A percentile compares a stretch with the other conserved stretches of the same genome.
Conservation (phyloP, 73 alveolate genomes). For the Uronychia binucleata region DNA sequence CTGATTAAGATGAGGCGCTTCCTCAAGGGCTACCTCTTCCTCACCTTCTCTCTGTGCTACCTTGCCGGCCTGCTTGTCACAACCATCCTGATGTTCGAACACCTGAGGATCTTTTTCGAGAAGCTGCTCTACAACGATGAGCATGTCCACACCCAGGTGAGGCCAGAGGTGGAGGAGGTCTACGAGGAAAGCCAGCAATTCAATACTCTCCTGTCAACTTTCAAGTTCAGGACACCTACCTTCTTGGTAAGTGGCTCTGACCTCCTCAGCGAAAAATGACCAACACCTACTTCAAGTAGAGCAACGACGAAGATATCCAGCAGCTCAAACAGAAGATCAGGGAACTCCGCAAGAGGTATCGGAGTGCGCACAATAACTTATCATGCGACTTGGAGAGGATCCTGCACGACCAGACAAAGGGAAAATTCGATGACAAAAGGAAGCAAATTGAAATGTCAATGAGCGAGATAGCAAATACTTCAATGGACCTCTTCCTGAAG, state of each 20-base stretch:
- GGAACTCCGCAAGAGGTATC: background rate
- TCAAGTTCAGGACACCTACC: background rate
- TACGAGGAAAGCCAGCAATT: background rate
- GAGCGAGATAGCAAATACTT: background rate
- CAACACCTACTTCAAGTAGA: background rate
- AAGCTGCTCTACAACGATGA: background rate
- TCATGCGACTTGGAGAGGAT: background rate
- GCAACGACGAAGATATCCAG: background rate
- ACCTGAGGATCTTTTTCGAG: background rate
- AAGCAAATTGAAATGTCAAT: too few relatives aligned
- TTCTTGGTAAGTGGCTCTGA: too few relatives aligned
- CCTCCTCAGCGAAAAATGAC: too few relatives aligned
- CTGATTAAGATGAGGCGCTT: background rate
- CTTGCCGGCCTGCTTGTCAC: background rate
- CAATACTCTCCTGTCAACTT: background rate
- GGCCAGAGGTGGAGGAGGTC: background rate
- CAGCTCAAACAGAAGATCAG: background rate
- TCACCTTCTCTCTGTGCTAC: background rate
- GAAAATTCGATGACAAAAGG: background rate
- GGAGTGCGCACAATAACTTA: background rate
- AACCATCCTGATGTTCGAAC: background rate
- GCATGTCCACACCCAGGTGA: background rate
- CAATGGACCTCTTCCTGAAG: background rate
- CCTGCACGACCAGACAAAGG: background rate
- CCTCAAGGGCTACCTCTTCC: background rate